These are phyloP conservation scores for Elongisporangium senticosum DNA, from an alignment of 352 stramenopile species.

Conservation along the genomic window DNA sequence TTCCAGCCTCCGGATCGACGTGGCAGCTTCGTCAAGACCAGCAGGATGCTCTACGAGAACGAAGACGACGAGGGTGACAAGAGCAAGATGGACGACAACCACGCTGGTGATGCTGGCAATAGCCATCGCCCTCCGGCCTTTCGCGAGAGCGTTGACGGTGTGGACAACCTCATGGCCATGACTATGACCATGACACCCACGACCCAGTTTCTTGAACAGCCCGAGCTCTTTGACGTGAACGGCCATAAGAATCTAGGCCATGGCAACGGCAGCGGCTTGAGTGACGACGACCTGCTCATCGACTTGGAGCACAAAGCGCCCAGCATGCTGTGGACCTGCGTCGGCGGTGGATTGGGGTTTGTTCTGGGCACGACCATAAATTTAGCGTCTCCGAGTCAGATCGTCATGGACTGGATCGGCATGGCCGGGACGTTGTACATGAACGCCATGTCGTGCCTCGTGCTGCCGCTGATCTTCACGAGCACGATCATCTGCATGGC, in stretches of 20 bases:
- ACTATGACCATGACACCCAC: slow-evolving; percentile 50
- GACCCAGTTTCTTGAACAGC: slow-evolving; percentile 47
- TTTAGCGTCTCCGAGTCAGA: slow-evolving; percentile 14
- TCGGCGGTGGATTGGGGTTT: slow-evolving; percentile 32
- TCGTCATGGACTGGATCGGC: slow-evolving; percentile 34
- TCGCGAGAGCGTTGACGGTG: slow-evolving; percentile 9
- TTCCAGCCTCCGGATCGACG: not conserved
- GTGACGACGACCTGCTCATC: slow-evolving; percentile 37
- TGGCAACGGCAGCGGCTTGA: not conserved
- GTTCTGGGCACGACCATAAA: slow-evolving; percentile 29
- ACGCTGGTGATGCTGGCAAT: not conserved
- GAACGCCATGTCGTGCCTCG: slow-evolving; percentile 39
- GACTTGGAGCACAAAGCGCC: slow-evolving; percentile 46
- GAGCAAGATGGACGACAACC: slow-evolving; percentile 4
- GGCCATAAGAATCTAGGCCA: slow-evolving; percentile 6
- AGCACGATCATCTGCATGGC: slow-evolving; percentile 54
- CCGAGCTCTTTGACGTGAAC: slow-evolving; percentile 41
- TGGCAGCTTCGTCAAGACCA: slow-evolving; percentile 12
- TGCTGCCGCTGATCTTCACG: slow-evolving; percentile 66
- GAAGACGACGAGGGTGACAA: slow-evolving; percentile 8
- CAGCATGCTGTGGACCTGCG: slow-evolving; percentile 26
- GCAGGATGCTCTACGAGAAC: slow-evolving; percentile 4
- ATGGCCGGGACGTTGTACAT: slow-evolving; percentile 29
- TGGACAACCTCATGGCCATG: slow-evolving; percentile 35
- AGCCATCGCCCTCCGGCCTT: not conserved